phyloP scores from a whole-genome alignment of 2,329 filamentous ascomycete genomes.

The Fusarium buxicola region DNA sequence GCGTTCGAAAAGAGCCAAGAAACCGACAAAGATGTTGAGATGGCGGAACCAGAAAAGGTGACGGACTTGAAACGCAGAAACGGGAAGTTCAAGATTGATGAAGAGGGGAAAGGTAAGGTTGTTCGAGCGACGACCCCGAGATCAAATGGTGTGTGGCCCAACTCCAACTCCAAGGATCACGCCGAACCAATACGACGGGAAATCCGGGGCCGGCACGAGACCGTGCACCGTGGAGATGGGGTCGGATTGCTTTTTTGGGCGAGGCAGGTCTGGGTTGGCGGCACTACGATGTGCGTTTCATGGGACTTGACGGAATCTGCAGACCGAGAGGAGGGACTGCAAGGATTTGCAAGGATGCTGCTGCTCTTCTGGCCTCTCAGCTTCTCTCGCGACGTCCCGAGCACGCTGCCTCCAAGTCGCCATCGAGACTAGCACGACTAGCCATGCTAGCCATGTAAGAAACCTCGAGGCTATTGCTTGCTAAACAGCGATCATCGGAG shows the following conservation, averaged over 20 bases:
- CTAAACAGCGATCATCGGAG: neutral
- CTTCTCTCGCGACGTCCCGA: neutral
- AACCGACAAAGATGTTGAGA: constrained; percentile 4
- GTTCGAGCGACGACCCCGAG: constrained; percentile 14
- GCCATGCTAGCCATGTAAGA: neutral
- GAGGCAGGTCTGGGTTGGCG: constrained; percentile 13
- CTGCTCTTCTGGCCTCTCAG: neutral
- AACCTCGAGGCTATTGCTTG: neutral
- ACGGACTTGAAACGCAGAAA: constrained; percentile 7
- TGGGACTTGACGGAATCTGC: constrained; percentile 18
- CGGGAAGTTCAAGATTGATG: constrained; percentile 14
- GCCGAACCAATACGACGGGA: constrained; percentile 46
- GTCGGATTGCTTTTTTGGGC: constrained; percentile 35
- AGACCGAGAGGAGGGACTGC: constrained; percentile 36
- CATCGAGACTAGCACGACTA: neutral
- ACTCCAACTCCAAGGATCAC: constrained; percentile 39
- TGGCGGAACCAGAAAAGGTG: constrained; percentile 9
- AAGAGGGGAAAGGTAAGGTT: constrained; percentile 29
- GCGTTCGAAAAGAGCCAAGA: neutral
- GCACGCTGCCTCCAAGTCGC: neutral
- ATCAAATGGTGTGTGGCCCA: constrained; percentile 26
- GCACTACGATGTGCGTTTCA: constrained; percentile 1
- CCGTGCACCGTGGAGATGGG: constrained; percentile 9
- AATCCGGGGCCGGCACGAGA: constrained; percentile 44
- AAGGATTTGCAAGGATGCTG: neutral